Conservation (phyloP, 1,284 basidiomycete genomes). For the Melanopsichium pennsylvanicum region DNA sequence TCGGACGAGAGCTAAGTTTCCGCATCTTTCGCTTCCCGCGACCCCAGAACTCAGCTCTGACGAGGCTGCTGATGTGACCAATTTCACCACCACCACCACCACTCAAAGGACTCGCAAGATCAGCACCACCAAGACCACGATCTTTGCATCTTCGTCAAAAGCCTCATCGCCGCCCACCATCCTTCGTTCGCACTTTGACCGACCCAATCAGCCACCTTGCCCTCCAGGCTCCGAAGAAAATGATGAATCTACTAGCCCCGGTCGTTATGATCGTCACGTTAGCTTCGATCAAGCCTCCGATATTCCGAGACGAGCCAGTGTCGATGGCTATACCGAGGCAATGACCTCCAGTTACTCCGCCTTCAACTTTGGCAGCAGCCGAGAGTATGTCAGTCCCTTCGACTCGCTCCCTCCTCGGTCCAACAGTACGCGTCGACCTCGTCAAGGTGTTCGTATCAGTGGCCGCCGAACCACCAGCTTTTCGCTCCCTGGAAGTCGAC, state of each 20-base stretch:
- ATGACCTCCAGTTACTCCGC: slow-evolving; percentile 21
- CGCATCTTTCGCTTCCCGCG: slow-evolving; percentile 23
- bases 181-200: slow-evolving; percentile 36
- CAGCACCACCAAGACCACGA: slow-evolving; percentile 26
- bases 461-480: slow-evolving; percentile 33
- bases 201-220: slow-evolving; percentile 21
- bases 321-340: slow-evolving; percentile 10
- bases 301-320: slow-evolving; percentile 9
- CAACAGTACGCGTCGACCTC: slow-evolving; percentile 31
- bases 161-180: slow-evolving; percentile 29
- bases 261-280: slow-evolving; percentile 29
- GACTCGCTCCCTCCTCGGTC: slow-evolving; percentile 36
- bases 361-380: slow-evolving; percentile 16
- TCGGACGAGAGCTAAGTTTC: slow-evolving; percentile 2
- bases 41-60: slow-evolving; percentile 50
- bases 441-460: slow-evolving; percentile 26
- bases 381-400: slow-evolving; percentile 20
- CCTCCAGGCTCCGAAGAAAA: neutral
- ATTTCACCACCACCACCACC: slow-evolving; percentile 29
- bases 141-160: slow-evolving; percentile 9
- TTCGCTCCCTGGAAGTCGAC: slow-evolving; percentile 41
- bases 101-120: slow-evolving; percentile 20
- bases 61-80: slow-evolving; percentile 29
- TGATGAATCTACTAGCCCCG: neutral
- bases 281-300: slow-evolving; percentile 34